Conservation (phyloP, 2,329 filamentous ascomycete species). For the Xylariaceae sp. region DNA sequence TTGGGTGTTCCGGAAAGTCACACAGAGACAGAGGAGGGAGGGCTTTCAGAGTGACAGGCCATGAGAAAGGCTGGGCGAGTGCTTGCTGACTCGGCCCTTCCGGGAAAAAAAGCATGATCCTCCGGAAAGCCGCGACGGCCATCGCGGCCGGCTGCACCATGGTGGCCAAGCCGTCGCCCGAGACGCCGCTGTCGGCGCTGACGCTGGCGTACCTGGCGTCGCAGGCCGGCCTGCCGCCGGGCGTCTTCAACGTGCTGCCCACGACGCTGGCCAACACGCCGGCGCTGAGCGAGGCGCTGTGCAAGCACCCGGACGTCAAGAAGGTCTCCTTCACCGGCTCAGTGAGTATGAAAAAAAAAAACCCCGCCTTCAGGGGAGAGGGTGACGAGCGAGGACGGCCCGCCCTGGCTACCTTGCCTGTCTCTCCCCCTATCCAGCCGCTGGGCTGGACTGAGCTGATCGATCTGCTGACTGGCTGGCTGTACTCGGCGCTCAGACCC, state of each 20-base stretch:
- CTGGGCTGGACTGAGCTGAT: no score
- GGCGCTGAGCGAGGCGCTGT: slow-evolving; percentile 36
- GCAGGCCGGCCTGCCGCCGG: slow-evolving; percentile 67
- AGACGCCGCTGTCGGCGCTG: slow-evolving; percentile 53
- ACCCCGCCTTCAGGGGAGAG: no score
- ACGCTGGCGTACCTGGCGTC: slow-evolving; percentile 47
- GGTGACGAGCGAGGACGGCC: no score
- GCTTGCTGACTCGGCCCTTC: no score
- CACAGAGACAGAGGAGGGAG: no score
- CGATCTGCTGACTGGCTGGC: no score
- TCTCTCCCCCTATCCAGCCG: no score
- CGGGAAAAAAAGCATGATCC: slow-evolving; percentile 38
- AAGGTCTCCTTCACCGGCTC: slow-evolving; percentile 72
- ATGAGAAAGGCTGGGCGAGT: no score
- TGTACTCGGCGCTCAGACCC: slow-evolving; percentile 46
- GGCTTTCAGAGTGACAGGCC: no score
- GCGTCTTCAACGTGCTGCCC: slow-evolving; percentile 51
- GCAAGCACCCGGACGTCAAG: slow-evolving; percentile 35
- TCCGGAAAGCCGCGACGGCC: slow-evolving; percentile 60
- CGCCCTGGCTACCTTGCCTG: no score
- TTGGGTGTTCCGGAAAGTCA: no score
- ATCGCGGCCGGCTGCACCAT: slow-evolving; percentile 68
- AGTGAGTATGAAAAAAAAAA: slow-evolving; percentile 7
- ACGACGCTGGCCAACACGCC: slow-evolving; percentile 39
- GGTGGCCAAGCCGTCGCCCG: slow-evolving; percentile 64